These are phyloP conservation scores for Neofusicoccum laricinum DNA, from an alignment of 2,329 filamentous ascomycete genomes.

Conservation along the genomic window DNA sequence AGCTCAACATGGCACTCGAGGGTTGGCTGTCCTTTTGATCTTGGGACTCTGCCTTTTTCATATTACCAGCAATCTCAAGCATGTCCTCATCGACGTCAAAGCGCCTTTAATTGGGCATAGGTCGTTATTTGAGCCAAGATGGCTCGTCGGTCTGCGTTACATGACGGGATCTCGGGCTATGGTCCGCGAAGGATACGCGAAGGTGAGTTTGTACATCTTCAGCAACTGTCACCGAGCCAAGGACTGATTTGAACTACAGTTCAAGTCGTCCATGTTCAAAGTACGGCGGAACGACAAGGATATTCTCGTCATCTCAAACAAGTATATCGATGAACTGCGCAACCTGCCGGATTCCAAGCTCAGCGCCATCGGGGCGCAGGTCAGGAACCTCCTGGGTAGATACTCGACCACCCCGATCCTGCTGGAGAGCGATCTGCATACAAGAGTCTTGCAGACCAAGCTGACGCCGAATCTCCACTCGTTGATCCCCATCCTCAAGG, in stretches of 20 bases:
- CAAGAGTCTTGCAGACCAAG: too few species aligned
- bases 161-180: background rate
- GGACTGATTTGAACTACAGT: background rate
- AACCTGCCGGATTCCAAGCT: conserved; percentile 12
- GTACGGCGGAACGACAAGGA: conserved; percentile 10
- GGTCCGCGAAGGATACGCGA: background rate
- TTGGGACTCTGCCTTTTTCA: too few species aligned
- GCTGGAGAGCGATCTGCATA: too few species aligned
- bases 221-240: too few species aligned
- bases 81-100: too few species aligned
- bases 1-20: too few species aligned
- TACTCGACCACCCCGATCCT: background rate
- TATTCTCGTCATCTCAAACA: conserved; percentile 13
- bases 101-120: too few species aligned
- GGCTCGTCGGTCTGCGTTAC: background rate
- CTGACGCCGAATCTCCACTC: too few species aligned
- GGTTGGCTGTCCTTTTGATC: too few species aligned
- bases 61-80: too few species aligned
- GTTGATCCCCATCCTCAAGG: too few species aligned
- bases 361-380: conserved; percentile 8
- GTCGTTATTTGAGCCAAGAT: background rate
- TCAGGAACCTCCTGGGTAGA: background rate
- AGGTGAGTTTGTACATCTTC: background rate
- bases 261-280: conserved; percentile 10
- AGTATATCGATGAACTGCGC: conserved; percentile 16